Conservation (phyloP, 495 filamentous ascomycete genomes). For the Xylaria cubensis region DNA sequence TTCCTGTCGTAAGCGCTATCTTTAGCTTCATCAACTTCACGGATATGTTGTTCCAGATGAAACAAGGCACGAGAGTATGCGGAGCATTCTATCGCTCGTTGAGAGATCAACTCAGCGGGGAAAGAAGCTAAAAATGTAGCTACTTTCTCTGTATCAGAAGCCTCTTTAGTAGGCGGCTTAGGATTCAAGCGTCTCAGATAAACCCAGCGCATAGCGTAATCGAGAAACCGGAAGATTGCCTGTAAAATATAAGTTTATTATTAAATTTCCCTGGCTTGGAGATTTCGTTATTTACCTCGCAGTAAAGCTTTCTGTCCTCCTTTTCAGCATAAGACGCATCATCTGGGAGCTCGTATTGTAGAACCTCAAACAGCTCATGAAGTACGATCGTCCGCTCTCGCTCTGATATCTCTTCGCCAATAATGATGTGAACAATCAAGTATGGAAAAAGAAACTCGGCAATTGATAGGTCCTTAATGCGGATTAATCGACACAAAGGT, state of each 20-base stretch:
- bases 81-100: conserved; percentile 85
- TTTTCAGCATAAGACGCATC: conserved; percentile 59
- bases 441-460: conserved; percentile 88
- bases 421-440: conserved; percentile 76
- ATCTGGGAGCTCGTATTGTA: conserved; percentile 65
- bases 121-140: conserved; percentile 64
- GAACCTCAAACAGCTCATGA: conserved; percentile 72
- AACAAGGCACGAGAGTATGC: conserved; percentile 92
- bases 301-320: conserved; percentile 79
- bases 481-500: conserved; percentile 79
- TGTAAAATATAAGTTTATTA: conserved; percentile 40
- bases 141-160: conserved; percentile 43
- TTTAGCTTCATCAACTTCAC: conserved; percentile 47
- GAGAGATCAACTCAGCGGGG: conserved; percentile 83
- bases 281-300: conserved; percentile 66
- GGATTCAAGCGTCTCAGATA: conserved; percentile 69
- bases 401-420: conserved; percentile 66
- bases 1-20: conserved; percentile 54
- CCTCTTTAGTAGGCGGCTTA: conserved; percentile 45
- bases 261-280: background rate
- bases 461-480: conserved; percentile 81
- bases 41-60: conserved; percentile 91
- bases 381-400: conserved; percentile 69
- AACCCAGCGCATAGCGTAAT: conserved; percentile 89
- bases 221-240: conserved; percentile 88